Percentiles rank a stretch among this genome's conserved stretches.
phyloP scores from a whole-genome alignment of 139 green algal species.

The Micractinium sp. region DNA sequence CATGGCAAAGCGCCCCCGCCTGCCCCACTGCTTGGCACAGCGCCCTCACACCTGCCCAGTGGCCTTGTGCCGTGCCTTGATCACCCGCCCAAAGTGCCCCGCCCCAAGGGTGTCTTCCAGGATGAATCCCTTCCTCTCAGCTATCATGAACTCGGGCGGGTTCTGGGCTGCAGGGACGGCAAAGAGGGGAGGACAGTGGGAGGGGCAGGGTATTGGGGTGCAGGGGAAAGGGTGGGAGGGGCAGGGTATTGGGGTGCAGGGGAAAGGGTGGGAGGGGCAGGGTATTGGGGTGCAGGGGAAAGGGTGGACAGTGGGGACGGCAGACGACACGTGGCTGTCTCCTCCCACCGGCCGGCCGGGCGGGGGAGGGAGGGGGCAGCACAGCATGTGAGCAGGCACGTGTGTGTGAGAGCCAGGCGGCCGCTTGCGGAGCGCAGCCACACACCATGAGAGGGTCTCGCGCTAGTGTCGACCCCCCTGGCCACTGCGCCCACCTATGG shows the following conservation, averaged over 20 bases:
- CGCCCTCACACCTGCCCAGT: not conserved
- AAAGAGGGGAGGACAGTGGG: not conserved
- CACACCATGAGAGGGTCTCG: too few species aligned
- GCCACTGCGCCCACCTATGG: too few species aligned
- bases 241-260: not conserved
- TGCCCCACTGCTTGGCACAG: too few species aligned
- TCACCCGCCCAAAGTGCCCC: constrained; percentile 43
- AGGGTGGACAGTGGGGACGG: too few species aligned
- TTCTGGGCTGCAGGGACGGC: not conserved
- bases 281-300: not conserved
- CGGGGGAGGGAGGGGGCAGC: too few species aligned
- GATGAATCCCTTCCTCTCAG: not conserved
- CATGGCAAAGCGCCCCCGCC: not conserved
- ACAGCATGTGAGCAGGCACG: too few species aligned
- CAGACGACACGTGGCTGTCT: too few species aligned
- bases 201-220: not conserved
- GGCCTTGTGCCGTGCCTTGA: not conserved
- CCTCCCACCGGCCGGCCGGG: too few species aligned
- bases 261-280: not conserved
- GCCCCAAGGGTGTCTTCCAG: constrained; percentile 20
- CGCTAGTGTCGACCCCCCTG: too few species aligned
- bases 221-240: not conserved
- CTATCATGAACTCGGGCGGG: constrained; percentile 17
- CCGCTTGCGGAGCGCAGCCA: too few species aligned
- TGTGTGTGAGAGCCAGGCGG: too few species aligned